A percentile compares a stretch with the other conserved stretches of the same genome.
phyloP scores from a whole-genome alignment of 2,329 filamentous ascomycete genomes.

The Dichotomopilus funicola region DNA sequence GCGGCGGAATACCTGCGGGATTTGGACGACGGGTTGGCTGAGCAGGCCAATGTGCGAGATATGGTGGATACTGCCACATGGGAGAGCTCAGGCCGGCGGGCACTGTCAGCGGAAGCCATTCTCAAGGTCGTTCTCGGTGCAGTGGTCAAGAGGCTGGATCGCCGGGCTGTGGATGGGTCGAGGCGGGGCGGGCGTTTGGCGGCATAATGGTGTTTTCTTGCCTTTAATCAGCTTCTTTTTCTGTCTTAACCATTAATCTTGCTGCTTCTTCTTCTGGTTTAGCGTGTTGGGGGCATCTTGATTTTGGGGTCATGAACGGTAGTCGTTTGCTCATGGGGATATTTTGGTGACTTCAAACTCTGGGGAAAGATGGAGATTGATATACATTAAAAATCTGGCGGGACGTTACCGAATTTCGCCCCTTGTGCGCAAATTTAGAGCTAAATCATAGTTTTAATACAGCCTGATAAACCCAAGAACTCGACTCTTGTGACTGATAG shows the following conservation, averaged over 20 bases:
- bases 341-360: too few relatives aligned
- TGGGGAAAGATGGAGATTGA: too few relatives aligned
- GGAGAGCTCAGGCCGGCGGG: constrained; percentile 34
- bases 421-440: too few relatives aligned
- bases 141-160: constrained; percentile 62
- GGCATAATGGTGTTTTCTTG: not conserved
- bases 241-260: not conserved
- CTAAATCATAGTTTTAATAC: too few relatives aligned
- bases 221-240: not conserved
- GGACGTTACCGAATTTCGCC: too few relatives aligned
- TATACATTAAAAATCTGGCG: too few relatives aligned
- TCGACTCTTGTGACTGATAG: too few relatives aligned
- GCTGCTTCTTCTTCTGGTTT: too few relatives aligned
- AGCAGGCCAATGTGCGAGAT: constrained; percentile 58
- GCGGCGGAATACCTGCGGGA: constrained; percentile 61
- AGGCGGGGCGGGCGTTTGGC: not conserved
- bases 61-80: constrained; percentile 90
- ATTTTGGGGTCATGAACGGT: too few relatives aligned
- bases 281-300: too few relatives aligned
- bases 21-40: constrained; percentile 66
- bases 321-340: too few relatives aligned
- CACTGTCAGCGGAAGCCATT: constrained; percentile 62
- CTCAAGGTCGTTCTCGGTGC: constrained; percentile 77
- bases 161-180: constrained; percentile 25
- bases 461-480: too few relatives aligned